Percentiles rank a stretch among this genome's conserved stretches.
Conservation (phyloP, 306 rosid genomes). For the Psophocarpus tetragonolobus region DNA sequence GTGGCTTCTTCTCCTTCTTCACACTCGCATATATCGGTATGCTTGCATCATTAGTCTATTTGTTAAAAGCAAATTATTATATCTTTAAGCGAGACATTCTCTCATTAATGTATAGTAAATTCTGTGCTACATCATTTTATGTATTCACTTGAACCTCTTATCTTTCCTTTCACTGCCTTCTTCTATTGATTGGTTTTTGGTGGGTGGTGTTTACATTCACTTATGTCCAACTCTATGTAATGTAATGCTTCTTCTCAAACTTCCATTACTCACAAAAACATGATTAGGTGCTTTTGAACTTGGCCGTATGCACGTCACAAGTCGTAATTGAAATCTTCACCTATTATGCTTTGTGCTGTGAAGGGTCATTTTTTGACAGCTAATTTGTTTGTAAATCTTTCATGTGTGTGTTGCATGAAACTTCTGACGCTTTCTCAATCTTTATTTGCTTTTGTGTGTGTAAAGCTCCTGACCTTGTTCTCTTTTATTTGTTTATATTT, state of each 20-base stretch:
- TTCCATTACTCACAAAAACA: no score
- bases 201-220: background rate
- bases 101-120: background rate
- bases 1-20: slow-evolving; percentile 71
- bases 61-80: slow-evolving; percentile 11
- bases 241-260: slow-evolving; percentile 8
- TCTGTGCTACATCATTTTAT: background rate
- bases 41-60: slow-evolving; percentile 27
- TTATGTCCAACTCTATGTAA: slow-evolving; percentile 2
- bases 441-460: no score
- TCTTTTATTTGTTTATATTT: background rate
- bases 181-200: slow-evolving; percentile 5
- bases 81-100: background rate
- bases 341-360: background rate
- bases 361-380: background rate
- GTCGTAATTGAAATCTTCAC: slow-evolving; percentile 6
- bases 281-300: background rate
- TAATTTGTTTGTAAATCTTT: background rate
- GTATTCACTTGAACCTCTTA: background rate
- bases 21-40: slow-evolving; percentile 84
- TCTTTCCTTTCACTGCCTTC: background rate
- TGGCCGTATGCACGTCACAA: background rate
- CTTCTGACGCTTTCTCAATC: no score
- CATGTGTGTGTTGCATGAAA: no score
- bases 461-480: no score